These are phyloP conservation scores for Xylogone sp. DNA, from an alignment of 2,329 filamentous ascomycete genomes.

Conservation along the genomic window DNA sequence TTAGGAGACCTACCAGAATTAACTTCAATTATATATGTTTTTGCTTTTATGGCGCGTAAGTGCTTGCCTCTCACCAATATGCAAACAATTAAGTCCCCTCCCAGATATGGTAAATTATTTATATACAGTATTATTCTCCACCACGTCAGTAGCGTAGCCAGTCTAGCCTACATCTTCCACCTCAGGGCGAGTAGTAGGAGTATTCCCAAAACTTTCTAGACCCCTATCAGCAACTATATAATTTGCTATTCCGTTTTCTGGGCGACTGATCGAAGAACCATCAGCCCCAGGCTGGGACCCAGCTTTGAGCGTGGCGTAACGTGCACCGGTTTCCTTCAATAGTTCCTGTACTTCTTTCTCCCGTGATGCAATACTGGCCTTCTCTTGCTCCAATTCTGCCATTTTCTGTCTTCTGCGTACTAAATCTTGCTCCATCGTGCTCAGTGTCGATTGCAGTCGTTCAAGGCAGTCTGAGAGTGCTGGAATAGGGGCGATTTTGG, in stretches of 20 bases:
- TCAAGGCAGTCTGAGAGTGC: constrained; percentile 65
- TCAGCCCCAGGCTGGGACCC: constrained; percentile 36
- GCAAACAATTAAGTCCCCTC: too few relatives aligned
- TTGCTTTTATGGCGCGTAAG: too few relatives aligned
- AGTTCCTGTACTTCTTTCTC: constrained; percentile 78
- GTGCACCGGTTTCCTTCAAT: constrained; percentile 75
- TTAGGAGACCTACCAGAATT: too few relatives aligned
- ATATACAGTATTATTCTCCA: too few relatives aligned
- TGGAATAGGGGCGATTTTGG: constrained; percentile 75
- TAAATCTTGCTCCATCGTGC: constrained; percentile 60
- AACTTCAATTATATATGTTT: too few relatives aligned
- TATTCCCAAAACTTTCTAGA: constrained; percentile 35
- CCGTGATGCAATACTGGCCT: constrained; percentile 60
- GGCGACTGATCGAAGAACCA: constrained; percentile 9
- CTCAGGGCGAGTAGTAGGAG: constrained; percentile 24
- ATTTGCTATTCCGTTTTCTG: constrained; percentile 6
- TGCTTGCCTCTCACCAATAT: too few relatives aligned
- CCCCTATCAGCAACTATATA: constrained; percentile 24
- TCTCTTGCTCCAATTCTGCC: constrained; percentile 65
- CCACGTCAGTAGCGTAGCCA: too few relatives aligned
- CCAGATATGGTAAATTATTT: too few relatives aligned
- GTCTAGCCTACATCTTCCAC: constrained; percentile 23
- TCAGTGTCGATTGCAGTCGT: constrained; percentile 57
- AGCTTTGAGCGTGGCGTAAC: constrained; percentile 56
- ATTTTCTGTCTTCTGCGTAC: constrained; percentile 58